phyloP scores from a whole-genome alignment of 2,329 filamentous ascomycete genomes.

The Colletotrichum sp. region DNA sequence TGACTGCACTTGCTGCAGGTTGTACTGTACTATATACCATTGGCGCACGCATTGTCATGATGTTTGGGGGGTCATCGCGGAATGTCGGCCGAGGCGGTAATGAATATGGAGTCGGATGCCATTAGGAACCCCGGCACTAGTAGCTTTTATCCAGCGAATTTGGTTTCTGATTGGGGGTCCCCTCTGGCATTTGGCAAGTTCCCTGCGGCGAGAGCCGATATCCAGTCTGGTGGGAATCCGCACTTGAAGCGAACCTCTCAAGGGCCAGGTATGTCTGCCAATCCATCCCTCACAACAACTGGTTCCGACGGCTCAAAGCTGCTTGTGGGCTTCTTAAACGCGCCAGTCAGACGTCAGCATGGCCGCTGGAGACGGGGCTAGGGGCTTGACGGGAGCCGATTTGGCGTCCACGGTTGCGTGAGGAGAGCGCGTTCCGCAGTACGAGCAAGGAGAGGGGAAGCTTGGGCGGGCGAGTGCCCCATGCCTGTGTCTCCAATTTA shows the following conservation, averaged over 20 bases:
- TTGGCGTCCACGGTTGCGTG: background rate
- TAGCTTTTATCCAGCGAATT: background rate
- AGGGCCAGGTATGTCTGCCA: background rate
- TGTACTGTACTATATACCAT: constrained; percentile 10
- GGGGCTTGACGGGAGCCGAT: background rate
- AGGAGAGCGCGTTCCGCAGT: background rate
- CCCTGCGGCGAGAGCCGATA: background rate
- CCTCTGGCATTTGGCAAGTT: background rate
- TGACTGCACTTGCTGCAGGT: constrained; percentile 9
- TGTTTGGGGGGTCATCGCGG: constrained; percentile 1
- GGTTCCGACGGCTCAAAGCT: background rate
- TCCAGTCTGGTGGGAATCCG: background rate
- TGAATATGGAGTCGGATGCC: background rate
- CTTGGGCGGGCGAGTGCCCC: background rate
- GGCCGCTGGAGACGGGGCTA: background rate
- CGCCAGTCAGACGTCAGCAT: constrained; percentile 6
- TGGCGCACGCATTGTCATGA: background rate
- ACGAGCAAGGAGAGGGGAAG: background rate
- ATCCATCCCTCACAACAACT: background rate
- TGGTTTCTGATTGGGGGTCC: background rate
- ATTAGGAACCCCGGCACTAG: background rate
- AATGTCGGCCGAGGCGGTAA: constrained; percentile 2
- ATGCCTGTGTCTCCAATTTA: constrained; percentile 14
- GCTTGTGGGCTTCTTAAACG: background rate
- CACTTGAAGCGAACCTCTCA: constrained; percentile 2